A percentile compares a stretch with the other conserved stretches of the same genome.
Evolutionary conservation across 176 grass and related monocot genomes (phyloP).

Genomic region (Carex parvula): DNA sequence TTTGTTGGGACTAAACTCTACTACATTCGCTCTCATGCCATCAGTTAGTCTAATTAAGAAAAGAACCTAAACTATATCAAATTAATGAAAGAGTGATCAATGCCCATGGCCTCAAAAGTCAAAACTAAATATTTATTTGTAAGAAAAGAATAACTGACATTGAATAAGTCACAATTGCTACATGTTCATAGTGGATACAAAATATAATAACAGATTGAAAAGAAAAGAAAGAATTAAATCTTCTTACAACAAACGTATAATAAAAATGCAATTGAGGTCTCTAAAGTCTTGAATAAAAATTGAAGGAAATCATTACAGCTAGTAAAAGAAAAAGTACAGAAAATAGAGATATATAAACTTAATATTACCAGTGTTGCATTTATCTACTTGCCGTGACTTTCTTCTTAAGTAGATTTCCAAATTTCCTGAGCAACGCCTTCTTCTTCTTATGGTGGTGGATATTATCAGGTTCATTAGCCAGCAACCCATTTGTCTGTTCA

Average conservation of each 20-base stretch:
- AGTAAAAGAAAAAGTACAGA: too few relatives aligned
- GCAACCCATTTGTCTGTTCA: constrained; percentile 47
- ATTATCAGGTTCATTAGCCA: constrained; percentile 45
- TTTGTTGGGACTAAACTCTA: too few relatives aligned
- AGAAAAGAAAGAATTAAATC: constrained; percentile 3
- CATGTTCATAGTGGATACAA: background rate
- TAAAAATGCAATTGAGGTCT: background rate
- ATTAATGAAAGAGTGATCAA: background rate
- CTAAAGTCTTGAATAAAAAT: background rate
- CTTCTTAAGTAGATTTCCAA: constrained; percentile 88
- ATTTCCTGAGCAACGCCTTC: constrained; percentile 78
- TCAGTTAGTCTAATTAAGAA: background rate
- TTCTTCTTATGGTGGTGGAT: constrained; percentile 75
- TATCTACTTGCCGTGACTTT: constrained; percentile 67
- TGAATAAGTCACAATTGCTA: constrained; percentile 1
- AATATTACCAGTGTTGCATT: constrained; percentile 24
- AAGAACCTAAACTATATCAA: background rate
- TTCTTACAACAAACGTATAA: constrained; percentile 14
- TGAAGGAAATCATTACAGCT: background rate
- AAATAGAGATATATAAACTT: too few relatives aligned
- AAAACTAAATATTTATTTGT: background rate
- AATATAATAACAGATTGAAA: constrained; percentile 8
- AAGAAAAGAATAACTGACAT: background rate
- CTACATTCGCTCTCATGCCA: too few relatives aligned
- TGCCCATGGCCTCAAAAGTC: too few relatives aligned